phyloP scores from a whole-genome alignment of 306 rosid genomes.

The Styphnolobium japonicum region DNA sequence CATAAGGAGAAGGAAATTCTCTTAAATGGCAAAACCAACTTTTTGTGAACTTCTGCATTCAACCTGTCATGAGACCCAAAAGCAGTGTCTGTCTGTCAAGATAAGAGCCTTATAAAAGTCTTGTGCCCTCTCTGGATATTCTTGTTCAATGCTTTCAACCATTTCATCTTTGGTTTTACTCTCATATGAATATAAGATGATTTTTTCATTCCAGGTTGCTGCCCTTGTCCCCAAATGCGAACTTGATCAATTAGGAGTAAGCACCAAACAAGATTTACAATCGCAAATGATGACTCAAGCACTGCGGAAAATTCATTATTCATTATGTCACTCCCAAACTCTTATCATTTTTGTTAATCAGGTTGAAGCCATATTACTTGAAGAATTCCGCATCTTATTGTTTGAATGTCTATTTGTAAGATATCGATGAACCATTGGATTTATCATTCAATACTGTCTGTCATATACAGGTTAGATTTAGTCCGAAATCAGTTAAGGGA shows the following conservation, averaged over 20 bases:
- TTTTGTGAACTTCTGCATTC: not conserved
- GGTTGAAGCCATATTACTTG: constrained; percentile 41
- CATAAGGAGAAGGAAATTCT: not conserved
- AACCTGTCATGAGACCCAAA: constrained; percentile 11
- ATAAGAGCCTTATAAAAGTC: not conserved
- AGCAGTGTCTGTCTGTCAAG: not conserved
- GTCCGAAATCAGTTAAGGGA: constrained; percentile 41
- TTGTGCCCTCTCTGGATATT: not conserved
- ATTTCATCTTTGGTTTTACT: constrained; percentile 8
- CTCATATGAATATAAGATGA: constrained; percentile 2
- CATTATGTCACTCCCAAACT: constrained; percentile 61
- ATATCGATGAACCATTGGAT: not conserved
- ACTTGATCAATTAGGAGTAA: constrained; percentile 54
- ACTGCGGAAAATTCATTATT: constrained; percentile 67
- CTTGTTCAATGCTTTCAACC: not conserved
- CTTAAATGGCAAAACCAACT: not conserved
- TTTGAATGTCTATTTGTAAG: constrained; percentile 19
- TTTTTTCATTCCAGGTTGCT: constrained; percentile 66
- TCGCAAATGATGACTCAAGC: constrained; percentile 70
- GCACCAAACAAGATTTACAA: constrained; percentile 42
- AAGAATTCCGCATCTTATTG: not conserved
- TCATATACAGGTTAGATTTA: constrained; percentile 54
- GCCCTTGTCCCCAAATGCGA: constrained; percentile 84
- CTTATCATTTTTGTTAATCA: constrained; percentile 73
- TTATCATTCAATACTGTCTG: constrained; percentile 14